A percentile compares a stretch with the other conserved stretches of the same genome.
These are phyloP conservation scores for Verticillium longisporum DNA, from an alignment of 2,329 filamentous ascomycete genomes.

Conservation along the genomic window DNA sequence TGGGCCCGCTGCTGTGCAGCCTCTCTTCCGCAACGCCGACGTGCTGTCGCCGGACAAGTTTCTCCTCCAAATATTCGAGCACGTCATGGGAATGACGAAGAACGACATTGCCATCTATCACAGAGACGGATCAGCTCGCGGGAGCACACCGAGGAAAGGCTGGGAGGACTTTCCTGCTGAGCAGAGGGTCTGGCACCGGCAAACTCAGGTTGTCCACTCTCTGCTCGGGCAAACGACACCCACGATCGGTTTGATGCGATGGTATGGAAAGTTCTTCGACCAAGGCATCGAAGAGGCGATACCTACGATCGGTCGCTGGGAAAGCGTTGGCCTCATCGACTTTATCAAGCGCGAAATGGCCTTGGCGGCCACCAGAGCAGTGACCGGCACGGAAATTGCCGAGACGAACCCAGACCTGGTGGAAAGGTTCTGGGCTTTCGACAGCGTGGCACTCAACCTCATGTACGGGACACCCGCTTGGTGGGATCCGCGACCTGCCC, in stretches of 20 bases:
- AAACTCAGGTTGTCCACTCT: slow-evolving; percentile 9
- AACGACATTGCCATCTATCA: slow-evolving; percentile 10
- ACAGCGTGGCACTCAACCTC: slow-evolving; percentile 12
- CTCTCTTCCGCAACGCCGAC: slow-evolving; percentile 1
- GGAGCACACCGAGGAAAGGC: slow-evolving; percentile 9
- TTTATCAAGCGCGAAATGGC: slow-evolving; percentile 15
- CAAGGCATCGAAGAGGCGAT: slow-evolving; percentile 7
- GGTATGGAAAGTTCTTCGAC: slow-evolving; percentile 3
- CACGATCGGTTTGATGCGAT: background rate
- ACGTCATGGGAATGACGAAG: slow-evolving; percentile 8
- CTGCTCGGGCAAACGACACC: slow-evolving; percentile 7
- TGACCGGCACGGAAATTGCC: slow-evolving; percentile 16
- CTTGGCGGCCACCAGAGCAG: slow-evolving; percentile 11
- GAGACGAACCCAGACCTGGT: slow-evolving; percentile 16
- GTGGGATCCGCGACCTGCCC: slow-evolving; percentile 11
- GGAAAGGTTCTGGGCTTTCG: slow-evolving; percentile 18
- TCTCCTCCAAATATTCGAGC: slow-evolving; percentile 2
- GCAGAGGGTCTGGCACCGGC: slow-evolving; percentile 15
- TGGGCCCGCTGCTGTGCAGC: slow-evolving; percentile 10
- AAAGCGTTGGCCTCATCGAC: slow-evolving; percentile 10
- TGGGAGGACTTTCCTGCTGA: slow-evolving; percentile 7
- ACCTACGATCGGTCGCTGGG: slow-evolving; percentile 10
- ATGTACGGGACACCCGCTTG: slow-evolving; percentile 15
- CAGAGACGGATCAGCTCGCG: slow-evolving; percentile 10
- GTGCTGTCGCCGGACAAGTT: background rate